These are phyloP conservation scores for Boletus vinaceobasis DNA, from an alignment of 768 basidiomycete genomes.

Conservation along the genomic window DNA sequence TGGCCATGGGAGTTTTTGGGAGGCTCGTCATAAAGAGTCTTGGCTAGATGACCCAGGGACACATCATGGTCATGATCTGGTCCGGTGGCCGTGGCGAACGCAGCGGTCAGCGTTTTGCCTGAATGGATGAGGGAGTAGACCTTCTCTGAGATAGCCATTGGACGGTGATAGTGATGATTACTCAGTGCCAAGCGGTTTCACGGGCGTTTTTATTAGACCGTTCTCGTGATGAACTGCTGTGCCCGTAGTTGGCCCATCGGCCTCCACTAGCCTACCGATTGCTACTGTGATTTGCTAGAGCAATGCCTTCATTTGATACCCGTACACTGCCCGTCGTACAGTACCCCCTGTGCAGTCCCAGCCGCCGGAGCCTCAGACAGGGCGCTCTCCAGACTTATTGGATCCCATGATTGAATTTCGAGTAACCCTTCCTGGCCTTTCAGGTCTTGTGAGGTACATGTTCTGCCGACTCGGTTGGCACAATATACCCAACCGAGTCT, in stretches of 20 bases:
- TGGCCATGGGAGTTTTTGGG: conserved; percentile 18
- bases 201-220: background rate
- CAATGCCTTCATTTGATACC: background rate
- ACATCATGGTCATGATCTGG: conserved; percentile 16
- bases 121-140: conserved; percentile 33
- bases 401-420: too few relatives aligned
- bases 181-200: background rate
- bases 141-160: conserved; percentile 30
- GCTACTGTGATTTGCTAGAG: too few relatives aligned
- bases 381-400: background rate
- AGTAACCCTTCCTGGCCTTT: too few relatives aligned
- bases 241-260: background rate
- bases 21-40: conserved; percentile 34
- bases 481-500: background rate
- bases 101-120: conserved; percentile 38
- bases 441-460: too few relatives aligned
- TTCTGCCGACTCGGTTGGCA: background rate
- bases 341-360: background rate
- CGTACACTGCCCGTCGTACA: background rate
- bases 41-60: conserved; percentile 36
- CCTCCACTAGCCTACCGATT: background rate
- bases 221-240: too few relatives aligned
- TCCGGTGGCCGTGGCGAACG: conserved; percentile 38
- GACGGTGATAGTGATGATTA: background rate
- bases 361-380: background rate